Evolutionary conservation across 352 stramenopile species (phyloP).

Genomic region (Phytophthora litchii): DNA sequence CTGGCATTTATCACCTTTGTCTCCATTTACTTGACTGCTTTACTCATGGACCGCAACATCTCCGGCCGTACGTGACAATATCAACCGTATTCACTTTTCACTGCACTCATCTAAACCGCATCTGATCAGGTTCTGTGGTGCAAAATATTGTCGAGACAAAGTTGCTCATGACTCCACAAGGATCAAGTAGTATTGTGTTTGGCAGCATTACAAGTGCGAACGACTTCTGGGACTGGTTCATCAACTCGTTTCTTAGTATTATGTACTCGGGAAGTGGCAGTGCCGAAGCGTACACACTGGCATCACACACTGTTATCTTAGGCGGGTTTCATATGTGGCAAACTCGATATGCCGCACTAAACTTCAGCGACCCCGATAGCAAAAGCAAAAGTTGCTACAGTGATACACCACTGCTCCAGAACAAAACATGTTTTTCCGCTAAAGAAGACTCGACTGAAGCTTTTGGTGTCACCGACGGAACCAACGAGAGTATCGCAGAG

Average conservation of each 20-base stretch:
- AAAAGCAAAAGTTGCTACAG: slow-evolving; percentile 57
- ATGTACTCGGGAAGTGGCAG: slow-evolving; percentile 52
- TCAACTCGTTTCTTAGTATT: slow-evolving; percentile 56
- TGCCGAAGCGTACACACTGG: slow-evolving; percentile 57
- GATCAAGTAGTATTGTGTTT: slow-evolving; percentile 45
- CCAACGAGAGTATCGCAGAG: slow-evolving; percentile 25
- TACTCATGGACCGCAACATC: slow-evolving; percentile 76
- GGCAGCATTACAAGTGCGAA: slow-evolving; percentile 44
- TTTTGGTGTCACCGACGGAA: slow-evolving; percentile 51
- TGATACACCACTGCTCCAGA: slow-evolving; percentile 39
- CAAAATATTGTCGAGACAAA: slow-evolving; percentile 62
- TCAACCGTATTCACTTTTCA: neutral
- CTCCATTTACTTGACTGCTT: slow-evolving; percentile 58
- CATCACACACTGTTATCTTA: slow-evolving; percentile 66
- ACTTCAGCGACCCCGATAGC: slow-evolving; percentile 44
- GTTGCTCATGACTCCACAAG: slow-evolving; percentile 46
- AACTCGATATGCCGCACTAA: slow-evolving; percentile 50
- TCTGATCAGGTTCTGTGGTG: slow-evolving; percentile 52
- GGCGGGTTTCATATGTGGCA: slow-evolving; percentile 73
- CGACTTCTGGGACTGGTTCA: slow-evolving; percentile 67
- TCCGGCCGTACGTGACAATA: slow-evolving; percentile 53
- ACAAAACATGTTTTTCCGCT: slow-evolving; percentile 47
- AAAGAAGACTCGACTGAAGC: slow-evolving; percentile 35
- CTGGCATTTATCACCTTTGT: slow-evolving; percentile 71
- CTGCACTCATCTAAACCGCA: neutral